Conservation (phyloP, 1,284 basidiomycete species). For the Cutaneotrichosporon cyanovorans region DNA sequence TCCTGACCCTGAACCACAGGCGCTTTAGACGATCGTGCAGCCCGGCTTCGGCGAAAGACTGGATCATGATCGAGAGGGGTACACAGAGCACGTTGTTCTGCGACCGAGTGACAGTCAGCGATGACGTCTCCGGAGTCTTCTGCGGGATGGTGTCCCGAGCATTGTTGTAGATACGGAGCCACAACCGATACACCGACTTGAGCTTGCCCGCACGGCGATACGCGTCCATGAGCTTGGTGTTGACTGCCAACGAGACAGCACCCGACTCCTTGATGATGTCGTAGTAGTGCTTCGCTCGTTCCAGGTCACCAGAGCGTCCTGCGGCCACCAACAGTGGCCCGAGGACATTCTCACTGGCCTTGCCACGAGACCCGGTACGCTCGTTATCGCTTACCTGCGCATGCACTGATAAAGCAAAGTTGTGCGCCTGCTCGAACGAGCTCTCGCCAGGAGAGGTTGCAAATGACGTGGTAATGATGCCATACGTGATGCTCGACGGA, state of each 20-base stretch:
- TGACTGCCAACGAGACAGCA: conserved; percentile 16
- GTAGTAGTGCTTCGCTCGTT: conserved; percentile 56
- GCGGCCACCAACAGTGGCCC: conserved; percentile 33
- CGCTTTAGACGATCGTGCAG: conserved; percentile 57
- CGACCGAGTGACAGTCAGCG: neutral
- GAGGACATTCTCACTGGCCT: conserved; percentile 30
- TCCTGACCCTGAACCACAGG: conserved; percentile 61
- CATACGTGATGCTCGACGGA: conserved; percentile 66
- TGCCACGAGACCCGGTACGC: conserved; percentile 15
- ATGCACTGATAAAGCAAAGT: conserved; percentile 33
- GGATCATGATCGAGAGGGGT: conserved; percentile 78
- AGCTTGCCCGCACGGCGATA: conserved; percentile 60
- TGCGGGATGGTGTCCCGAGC: conserved; percentile 4
- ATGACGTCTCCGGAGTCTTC: neutral
- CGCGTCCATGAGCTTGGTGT: conserved; percentile 63
- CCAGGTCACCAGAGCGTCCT: conserved; percentile 18
- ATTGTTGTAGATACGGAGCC: conserved; percentile 46
- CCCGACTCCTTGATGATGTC: conserved; percentile 6
- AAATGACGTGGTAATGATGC: conserved; percentile 57
- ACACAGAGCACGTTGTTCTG: conserved; percentile 58
- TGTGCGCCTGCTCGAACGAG: conserved; percentile 31
- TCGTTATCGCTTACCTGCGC: conserved; percentile 15
- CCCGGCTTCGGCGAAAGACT: conserved; percentile 62
- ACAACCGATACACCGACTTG: conserved; percentile 56
- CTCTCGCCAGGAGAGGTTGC: conserved; percentile 17